A percentile compares a stretch with the other conserved stretches of the same genome.
These are phyloP conservation scores for Coniochaeta sp. DNA, from an alignment of 2,329 filamentous ascomycete genomes.

Conservation along the genomic window DNA sequence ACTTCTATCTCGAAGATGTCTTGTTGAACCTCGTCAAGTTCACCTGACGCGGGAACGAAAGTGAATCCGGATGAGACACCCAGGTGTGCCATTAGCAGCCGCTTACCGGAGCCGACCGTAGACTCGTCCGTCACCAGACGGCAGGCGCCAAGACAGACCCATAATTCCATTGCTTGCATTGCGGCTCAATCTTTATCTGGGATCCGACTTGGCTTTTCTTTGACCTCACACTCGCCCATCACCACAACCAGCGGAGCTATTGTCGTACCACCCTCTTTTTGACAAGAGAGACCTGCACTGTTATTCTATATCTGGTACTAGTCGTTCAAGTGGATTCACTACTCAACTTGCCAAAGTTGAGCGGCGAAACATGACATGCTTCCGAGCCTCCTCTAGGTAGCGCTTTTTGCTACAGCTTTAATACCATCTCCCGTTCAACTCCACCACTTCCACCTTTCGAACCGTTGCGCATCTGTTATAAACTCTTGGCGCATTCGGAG, in stretches of 20 bases:
- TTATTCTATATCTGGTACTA: background rate
- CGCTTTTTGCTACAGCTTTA: background rate
- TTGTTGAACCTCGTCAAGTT: too few species aligned
- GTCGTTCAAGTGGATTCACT: background rate
- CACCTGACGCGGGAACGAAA: too few species aligned
- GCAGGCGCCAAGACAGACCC: background rate
- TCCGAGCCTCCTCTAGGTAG: conserved; percentile 3
- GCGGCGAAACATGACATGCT: conserved; percentile 4
- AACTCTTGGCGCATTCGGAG: background rate
- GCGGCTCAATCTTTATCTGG: background rate
- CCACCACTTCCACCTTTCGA: background rate
- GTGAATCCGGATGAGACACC: too few species aligned
- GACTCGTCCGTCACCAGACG: background rate
- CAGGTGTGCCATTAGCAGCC: background rate
- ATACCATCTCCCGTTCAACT: background rate
- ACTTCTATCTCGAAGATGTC: too few species aligned
- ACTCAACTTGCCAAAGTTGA: conserved; percentile 3
- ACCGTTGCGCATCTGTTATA: background rate
- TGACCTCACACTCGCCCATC: background rate
- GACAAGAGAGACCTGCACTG: background rate
- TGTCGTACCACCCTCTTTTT: background rate
- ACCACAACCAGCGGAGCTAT: background rate
- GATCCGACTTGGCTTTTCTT: background rate
- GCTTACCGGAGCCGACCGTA: too few species aligned
- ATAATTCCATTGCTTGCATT: background rate